phyloP scores from a whole-genome alignment of 768 basidiomycete genomes.

The Russula earlei region DNA sequence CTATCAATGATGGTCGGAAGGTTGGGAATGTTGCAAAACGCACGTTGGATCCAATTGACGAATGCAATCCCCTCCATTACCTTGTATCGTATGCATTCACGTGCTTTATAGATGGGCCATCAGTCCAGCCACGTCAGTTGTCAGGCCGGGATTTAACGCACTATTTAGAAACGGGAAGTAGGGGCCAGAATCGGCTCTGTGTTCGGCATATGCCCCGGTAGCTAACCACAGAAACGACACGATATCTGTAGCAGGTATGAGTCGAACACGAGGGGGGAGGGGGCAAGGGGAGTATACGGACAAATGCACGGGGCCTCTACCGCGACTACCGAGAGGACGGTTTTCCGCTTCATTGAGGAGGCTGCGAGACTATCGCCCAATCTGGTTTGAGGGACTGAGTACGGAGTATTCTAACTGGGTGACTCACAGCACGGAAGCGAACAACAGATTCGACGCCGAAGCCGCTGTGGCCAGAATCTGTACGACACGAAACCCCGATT shows the following conservation, averaged over 20 bases:
- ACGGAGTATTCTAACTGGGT: background rate
- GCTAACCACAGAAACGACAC: slow-evolving; percentile 8
- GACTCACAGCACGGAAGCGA: slow-evolving; percentile 1
- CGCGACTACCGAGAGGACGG: slow-evolving; percentile 2
- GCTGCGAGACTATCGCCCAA: background rate
- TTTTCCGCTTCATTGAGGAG: background rate
- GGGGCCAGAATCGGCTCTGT: background rate
- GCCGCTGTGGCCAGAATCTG: background rate
- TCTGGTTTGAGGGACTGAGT: background rate
- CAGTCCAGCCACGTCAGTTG: too few species aligned
- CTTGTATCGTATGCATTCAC: background rate
- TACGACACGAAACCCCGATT: background rate
- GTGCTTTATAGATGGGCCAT: background rate
- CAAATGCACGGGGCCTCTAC: slow-evolving; percentile 10
- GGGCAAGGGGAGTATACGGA: background rate
- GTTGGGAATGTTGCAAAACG: background rate
- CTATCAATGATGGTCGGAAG: background rate
- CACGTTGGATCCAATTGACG: slow-evolving; percentile 15
- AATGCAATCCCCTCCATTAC: slow-evolving; percentile 6
- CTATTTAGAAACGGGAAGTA: background rate
- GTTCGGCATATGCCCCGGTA: slow-evolving; percentile 1
- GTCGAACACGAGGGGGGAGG: background rate
- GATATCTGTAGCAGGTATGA: background rate
- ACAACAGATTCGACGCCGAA: background rate
- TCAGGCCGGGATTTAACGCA: background rate